These are phyloP conservation scores for Podila minutissima DNA, from an alignment of 192 early-diverging fungal genomes.

Conservation along the genomic window DNA sequence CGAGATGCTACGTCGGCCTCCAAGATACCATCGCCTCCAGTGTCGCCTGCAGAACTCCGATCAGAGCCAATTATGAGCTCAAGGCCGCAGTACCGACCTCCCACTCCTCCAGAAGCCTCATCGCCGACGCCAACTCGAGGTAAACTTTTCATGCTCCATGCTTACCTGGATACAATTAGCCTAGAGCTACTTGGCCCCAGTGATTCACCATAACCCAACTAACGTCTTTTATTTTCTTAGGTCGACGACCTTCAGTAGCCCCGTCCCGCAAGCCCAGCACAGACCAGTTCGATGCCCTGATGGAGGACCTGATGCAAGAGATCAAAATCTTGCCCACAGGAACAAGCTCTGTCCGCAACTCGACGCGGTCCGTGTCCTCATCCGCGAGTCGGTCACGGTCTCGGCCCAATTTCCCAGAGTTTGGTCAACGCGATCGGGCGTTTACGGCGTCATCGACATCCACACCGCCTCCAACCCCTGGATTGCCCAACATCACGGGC, in stretches of 20 bases:
- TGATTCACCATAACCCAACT: neutral
- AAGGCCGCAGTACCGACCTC: slow-evolving; percentile 24
- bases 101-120: slow-evolving; percentile 32
- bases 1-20: slow-evolving; percentile 19
- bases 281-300: slow-evolving; percentile 48
- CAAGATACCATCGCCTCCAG: slow-evolving; percentile 38
- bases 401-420: slow-evolving; percentile 40
- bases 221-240: slow-evolving; percentile 5
- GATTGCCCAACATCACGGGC: slow-evolving; percentile 5
- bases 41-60: slow-evolving; percentile 19
- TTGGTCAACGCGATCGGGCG: slow-evolving; percentile 1
- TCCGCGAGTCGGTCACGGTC: slow-evolving; percentile 26
- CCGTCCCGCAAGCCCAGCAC: slow-evolving; percentile 25
- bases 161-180: neutral
- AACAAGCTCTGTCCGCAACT: slow-evolving; percentile 11
- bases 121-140: slow-evolving; percentile 24
- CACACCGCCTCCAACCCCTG: slow-evolving; percentile 46
- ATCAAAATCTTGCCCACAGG: slow-evolving; percentile 39
- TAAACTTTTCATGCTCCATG: neutral
- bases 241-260: slow-evolving; percentile 9
- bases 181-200: too few species aligned
- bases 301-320: slow-evolving; percentile 56
- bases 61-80: slow-evolving; percentile 10
- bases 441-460: neutral
- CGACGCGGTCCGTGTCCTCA: slow-evolving; percentile 26